phyloP scores from a whole-genome alignment of 768 basidiomycete genomes.

The Suillus americanus region DNA sequence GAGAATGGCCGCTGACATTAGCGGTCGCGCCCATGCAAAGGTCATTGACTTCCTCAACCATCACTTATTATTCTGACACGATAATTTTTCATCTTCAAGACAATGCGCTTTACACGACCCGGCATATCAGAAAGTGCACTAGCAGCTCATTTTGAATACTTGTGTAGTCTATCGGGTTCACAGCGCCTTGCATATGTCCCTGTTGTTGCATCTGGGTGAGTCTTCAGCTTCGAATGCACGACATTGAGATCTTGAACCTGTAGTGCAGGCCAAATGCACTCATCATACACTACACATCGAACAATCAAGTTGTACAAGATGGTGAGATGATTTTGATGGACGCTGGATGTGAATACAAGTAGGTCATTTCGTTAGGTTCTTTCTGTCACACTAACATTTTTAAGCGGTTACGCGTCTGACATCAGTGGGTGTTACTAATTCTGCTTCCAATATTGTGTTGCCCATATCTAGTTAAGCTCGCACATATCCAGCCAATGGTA shows the following conservation, averaged over 20 bases:
- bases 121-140: constrained; percentile 59
- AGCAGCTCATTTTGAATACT: constrained; percentile 87
- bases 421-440: constrained; percentile 60
- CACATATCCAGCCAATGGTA: constrained; percentile 85
- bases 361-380: constrained; percentile 20
- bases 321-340: constrained; percentile 85
- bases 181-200: constrained; percentile 96
- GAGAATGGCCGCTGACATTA: constrained; percentile 86
- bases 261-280: constrained; percentile 73
- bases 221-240: constrained; percentile 2
- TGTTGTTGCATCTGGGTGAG: constrained; percentile 92
- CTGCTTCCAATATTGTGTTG: constrained; percentile 6
- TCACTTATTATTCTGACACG: neutral
- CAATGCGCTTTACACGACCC: constrained; percentile 73
- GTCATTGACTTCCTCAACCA: constrained; percentile 36
- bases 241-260: neutral
- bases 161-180: constrained; percentile 75
- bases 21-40: constrained; percentile 80
- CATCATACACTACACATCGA: constrained; percentile 92
- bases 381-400: constrained; percentile 8
- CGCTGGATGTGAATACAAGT: constrained; percentile 93
- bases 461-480: constrained; percentile 50
- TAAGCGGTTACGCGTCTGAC: constrained; percentile 90
- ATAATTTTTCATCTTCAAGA: constrained; percentile 41
- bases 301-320: constrained; percentile 71